Evolutionary conservation across 257 asterid genomes (phyloP), one percentile per base, ranked within the genome.

Genomic region (Primulina tabacum): DNA sequence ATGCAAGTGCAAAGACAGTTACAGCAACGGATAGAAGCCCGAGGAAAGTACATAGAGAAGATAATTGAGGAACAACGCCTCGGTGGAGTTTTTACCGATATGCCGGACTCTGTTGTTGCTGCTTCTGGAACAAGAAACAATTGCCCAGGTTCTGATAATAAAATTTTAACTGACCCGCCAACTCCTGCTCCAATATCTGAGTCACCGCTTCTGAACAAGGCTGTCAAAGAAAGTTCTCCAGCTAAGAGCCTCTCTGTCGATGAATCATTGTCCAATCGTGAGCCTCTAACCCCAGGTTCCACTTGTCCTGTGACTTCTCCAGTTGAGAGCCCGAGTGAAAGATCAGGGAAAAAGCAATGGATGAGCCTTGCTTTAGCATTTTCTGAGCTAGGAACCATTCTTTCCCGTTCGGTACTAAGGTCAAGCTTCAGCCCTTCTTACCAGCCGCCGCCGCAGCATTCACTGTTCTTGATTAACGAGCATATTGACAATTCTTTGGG

Each of bases 21-120:
- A 18, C 97, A 94, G 65, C 68, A 86, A 76, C 85, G 99, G 32
- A 94, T 94, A 58, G 97, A 94, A 85, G 97, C 99, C 75, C 99
- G 91, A 73, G 97, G 97, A 55, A 91, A 91, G 79, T 94, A 94
- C 83, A 75, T 94, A 71, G 88, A 94, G 83, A 94, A 94, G 86
- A 94, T 94, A 63, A 85, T 91, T 3, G 99, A 94, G 83, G 99
- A 94, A 72, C 97, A 91, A 63, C 89, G 96, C 64, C 80, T 86
- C 28, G 80, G 84, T 73, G 97, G 95, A 77, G 95, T 79, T 71
- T 87, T 86, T 69, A 65, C 97, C 52, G 96, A 82, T 64, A 77
- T 78, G 17, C 97, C 92, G 1, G 20, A 16, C 8, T 47, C 56
- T 4, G 20, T 16, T 47, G 20, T 16, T 47, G 8, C 20, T 47